Conservation (phyloP, 1,284 basidiomycete species). For the Sanghuangporus baumii region DNA sequence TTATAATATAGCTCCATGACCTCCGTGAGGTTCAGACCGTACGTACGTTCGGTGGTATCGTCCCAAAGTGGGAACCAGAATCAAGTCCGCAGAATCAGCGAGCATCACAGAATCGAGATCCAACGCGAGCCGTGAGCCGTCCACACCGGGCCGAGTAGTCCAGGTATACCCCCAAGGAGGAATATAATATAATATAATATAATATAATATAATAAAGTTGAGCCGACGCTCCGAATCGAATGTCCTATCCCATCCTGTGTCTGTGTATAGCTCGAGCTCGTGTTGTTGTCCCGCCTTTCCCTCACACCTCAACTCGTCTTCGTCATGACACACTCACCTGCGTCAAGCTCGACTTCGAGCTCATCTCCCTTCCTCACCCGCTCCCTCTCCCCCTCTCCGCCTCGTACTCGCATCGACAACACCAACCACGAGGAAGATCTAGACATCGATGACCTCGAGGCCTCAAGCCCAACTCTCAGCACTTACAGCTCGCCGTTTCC, state of each 20-base stretch:
- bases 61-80: neutral
- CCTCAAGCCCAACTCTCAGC: neutral
- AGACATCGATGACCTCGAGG: conserved; percentile 10
- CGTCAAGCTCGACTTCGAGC: neutral
- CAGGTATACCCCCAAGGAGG: neutral
- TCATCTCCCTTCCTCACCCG: conserved; percentile 5
- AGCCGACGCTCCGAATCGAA: neutral
- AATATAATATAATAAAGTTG: neutral
- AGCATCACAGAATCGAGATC: neutral
- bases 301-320: neutral
- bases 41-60: neutral
- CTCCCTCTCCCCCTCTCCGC: neutral
- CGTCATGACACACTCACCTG: conserved; percentile 1
- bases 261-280: neutral
- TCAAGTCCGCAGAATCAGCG: neutral
- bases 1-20: too few relatives aligned
- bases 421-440: neutral
- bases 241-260: neutral
- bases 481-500: neutral
- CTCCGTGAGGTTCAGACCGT: too few relatives aligned
- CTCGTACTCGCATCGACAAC: neutral
- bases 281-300: neutral
- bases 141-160: neutral
- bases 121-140: neutral
- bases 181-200: neutral